Percentiles rank a stretch among this genome's conserved stretches.
phyloP scores from a whole-genome alignment of 768 basidiomycete species.

The Leccinum subgranulosum region DNA sequence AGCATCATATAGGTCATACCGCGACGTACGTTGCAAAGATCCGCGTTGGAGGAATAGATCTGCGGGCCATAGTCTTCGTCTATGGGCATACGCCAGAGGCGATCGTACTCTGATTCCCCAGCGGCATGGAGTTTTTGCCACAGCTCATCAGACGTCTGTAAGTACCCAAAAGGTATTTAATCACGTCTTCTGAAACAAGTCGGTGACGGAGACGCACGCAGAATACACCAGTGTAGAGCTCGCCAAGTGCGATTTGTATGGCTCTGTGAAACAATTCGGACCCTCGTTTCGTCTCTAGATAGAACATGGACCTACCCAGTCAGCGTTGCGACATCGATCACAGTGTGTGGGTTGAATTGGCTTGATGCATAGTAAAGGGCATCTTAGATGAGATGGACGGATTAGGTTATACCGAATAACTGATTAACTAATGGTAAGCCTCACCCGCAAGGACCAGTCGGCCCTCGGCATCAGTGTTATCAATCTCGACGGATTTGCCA shows the following conservation, averaged over 20 bases:
- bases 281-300: not conserved
- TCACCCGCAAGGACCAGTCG: constrained; percentile 70
- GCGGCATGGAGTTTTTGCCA: constrained; percentile 69
- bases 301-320: constrained; percentile 52
- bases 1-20: not conserved
- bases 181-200: not conserved
- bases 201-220: constrained; percentile 41
- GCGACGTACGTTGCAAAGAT: constrained; percentile 59
- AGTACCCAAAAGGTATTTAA: not conserved
- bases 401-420: not conserved
- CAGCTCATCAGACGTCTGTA: constrained; percentile 67
- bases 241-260: constrained; percentile 70
- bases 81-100: constrained; percentile 89
- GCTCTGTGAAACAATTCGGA: constrained; percentile 45
- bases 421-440: constrained; percentile 9
- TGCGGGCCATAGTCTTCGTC: constrained; percentile 78
- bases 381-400: constrained; percentile 39
- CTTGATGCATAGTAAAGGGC: constrained; percentile 81
- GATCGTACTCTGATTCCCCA: constrained; percentile 72
- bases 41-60: constrained; percentile 75
- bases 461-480: constrained; percentile 86
- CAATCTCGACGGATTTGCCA: constrained; percentile 81
- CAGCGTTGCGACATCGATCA: constrained; percentile 86
- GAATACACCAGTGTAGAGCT: constrained; percentile 76
- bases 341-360: constrained; percentile 73